Base-by-base conservation (phyloP, 1,284 basidiomycete genomes). In the Agaricales sp. region DNA sequence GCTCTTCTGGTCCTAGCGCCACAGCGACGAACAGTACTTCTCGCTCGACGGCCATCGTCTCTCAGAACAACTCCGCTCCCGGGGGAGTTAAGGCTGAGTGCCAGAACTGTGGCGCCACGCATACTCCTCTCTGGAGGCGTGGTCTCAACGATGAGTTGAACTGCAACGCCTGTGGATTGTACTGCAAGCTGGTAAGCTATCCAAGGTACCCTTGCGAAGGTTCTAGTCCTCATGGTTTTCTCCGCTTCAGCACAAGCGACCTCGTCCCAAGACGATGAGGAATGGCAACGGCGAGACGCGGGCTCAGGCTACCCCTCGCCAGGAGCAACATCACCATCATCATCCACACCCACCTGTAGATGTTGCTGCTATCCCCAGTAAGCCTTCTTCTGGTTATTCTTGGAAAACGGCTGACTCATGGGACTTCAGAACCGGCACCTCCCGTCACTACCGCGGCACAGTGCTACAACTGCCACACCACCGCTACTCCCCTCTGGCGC, bases 381-480 rank as follows among this genome's bases (percentile, higher is more conserved):
- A 8, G 30, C n/a, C 30, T 35, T n/a, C 30, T 35, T n/a, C n/a
- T n/a, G n/a, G n/a, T n/a, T n/a, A n/a, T n/a, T n/a, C n/a, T n/a
- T n/a, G n/a, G n/a, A n/a, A n/a, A n/a, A n/a, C n/a, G n/a, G n/a
- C n/a, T n/a, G n/a, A n/a, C n/a, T n/a, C 30, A 35, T 35, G 8
- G 11, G 11, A 8, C 30, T 35, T 35, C 30, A 35, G 41, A 43
- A 19, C 41, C 41, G 11, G 41, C n/a, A n/a, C 41, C 41, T 8
- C n/a, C 58, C 59, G 56, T 57, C 50, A 53, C 60, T 47, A 55
- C 57, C 55, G 55, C 65, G 70, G 86, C 85, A 3, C 84, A 87
- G 69, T 92, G 89, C 68, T 88, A 86, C 66, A 92, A 92, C 60
- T 92, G 89, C 67, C 84, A 89, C 58, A 92, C 88, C 18, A 91